Base-by-base conservation (phyloP, 2,329 filamentous ascomycete species). In the Neopestalotiopsis sp. region DNA sequence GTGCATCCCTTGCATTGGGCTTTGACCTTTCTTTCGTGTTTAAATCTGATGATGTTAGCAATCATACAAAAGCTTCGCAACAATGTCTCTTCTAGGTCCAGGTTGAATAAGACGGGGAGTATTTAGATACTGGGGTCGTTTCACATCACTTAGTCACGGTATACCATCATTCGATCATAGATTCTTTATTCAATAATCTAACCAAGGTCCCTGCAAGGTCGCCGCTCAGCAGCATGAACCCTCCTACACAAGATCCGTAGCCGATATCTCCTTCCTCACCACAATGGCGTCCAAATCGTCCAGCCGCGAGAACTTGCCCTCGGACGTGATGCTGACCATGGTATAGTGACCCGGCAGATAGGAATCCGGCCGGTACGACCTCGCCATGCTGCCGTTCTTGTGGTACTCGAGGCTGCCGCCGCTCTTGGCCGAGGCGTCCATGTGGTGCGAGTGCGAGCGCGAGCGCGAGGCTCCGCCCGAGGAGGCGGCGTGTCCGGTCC, bases 321-420 rank as follows among this genome's bases (percentile, higher is more conserved):
- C 63, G 2, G 63, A 66, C 30, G 63, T 66, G 45, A 66, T 66
- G 28, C 40, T 66, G 28, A 66, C 63, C 63, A 66, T 56, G 42
- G 63, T 42, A 7, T 56, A 66, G 34, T 66, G 63, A 24, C 24
- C 53, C n/a, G 28, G 49, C 17, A 56, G 13, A 38, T 28, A 28
- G 24, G 24, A 28, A 28, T 66, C 63, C 45, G 63, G 49, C 17
- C 49, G 63, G 53, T 66, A 38, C 14, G 53, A n/a, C 30, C 42
- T 38, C 17, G 63, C 45, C 7, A 66, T 57, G 28, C 63, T 57
- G 28, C 30, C 57, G 12, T 34, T 45, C 5, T 38, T 56, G 30
- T 66, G 63, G 30, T 66, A 66, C 45, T 57, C 14, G 12, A 66
- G 13, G 24, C 42, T 58, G 20, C 63, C 63, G 30, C 63, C 63